Conservation (phyloP, 441 rosid genomes). For the Aleurites moluccanus region DNA sequence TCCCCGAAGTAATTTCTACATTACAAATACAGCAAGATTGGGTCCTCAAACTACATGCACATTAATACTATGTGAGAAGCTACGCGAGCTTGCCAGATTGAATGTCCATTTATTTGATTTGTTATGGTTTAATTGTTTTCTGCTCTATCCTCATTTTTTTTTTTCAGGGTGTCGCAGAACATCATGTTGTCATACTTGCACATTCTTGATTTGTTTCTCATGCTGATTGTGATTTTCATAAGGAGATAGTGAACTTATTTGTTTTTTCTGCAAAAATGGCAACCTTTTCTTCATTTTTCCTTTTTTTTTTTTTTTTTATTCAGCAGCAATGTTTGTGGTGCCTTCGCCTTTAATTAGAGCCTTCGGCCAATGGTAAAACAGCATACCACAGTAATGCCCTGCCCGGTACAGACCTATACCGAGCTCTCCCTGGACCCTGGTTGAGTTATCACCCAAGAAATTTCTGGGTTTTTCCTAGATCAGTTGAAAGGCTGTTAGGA, state of each 20-base stretch:
- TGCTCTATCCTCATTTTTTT: background rate
- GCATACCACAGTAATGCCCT: background rate
- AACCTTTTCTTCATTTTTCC: background rate
- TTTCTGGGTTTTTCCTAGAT: background rate
- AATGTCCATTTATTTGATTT: conserved; percentile 29
- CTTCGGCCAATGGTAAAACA: background rate
- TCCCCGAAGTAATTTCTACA: conserved; percentile 24
- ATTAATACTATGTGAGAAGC: conserved; percentile 69
- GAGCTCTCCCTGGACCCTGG: background rate
- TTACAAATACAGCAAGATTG: conserved; percentile 70
- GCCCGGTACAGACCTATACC: background rate
- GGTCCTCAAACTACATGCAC: conserved; percentile 85
- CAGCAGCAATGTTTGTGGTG: background rate
- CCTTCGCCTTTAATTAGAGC: background rate
- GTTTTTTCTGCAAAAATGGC: background rate
- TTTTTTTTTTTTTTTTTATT: background rate
- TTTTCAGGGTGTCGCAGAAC: background rate
- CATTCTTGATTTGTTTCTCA: background rate
- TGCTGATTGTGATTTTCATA: background rate
- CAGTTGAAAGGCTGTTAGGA: background rate
- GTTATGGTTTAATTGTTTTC: conserved; percentile 11
- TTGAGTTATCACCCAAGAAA: conserved; percentile 5
- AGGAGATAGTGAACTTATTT: background rate
- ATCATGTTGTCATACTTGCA: background rate
- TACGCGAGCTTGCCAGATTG: conserved; percentile 69